Base-by-base conservation (phyloP, 164 flowering plant species). In the Magnolia sinica region DNA sequence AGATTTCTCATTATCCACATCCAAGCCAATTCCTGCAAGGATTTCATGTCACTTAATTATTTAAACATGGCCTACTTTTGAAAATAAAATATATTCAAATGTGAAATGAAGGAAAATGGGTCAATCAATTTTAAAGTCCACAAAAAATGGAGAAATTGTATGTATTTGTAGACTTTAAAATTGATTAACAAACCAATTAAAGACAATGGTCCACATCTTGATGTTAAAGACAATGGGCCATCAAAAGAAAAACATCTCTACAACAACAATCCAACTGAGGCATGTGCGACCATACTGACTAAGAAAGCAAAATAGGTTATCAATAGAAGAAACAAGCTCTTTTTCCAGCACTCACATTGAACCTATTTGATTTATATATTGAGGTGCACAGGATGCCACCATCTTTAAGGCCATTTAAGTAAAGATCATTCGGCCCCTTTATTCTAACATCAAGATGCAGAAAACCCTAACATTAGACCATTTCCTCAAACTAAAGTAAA, bases 371-470 rank as follows among this genome's bases (percentile, higher is more conserved):
- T 82, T 61, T 88, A 82, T 93, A 27, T 3, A 91, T 91, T 73
- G 99, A 96, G 74, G 99, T 96, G 87, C 96, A 92, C 27, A 96
- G 81, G 77, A 96, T 84, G 78, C 99, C 99, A 81, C 99, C 99
- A 85, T 94, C 91, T 86, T 96, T 96, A 70, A 92, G 92, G 73
- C 92, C 97, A 85, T 91, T 87, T 61, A 93, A 71, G 81, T 91
- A 94, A n/a, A 96, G 88, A 88, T 96, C 99, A 87, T 96, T 96
- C 75, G 98, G 99, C 98, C 99, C 94, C 86, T 96, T 96, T 85
- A 96, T 92, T 86, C 83, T 92, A 59, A 94, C 87, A 79, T 89
- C 92, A 50, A 96, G 82, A 78, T 74, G 81, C 22, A 98, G 98
- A 19, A 93, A 77, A 11, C 98, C 97, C 97, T 96, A 93, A 81